Evolutionary conservation across 129 eudicot species (phyloP).

Genomic region (Dittrichia graveolens): DNA sequence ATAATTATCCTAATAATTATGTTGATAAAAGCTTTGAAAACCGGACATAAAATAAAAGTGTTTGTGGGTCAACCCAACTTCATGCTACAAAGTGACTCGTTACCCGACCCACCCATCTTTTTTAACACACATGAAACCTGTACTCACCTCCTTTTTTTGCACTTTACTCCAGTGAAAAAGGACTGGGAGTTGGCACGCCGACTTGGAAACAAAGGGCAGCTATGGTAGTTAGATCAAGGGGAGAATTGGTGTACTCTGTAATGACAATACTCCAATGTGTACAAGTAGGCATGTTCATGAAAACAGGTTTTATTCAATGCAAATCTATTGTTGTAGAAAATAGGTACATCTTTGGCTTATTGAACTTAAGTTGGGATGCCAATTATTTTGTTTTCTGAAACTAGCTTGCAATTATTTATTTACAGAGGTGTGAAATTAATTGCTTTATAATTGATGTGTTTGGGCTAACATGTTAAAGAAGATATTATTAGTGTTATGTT

Average conservation of each 20-base stretch:
- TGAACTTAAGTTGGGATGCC: constrained; percentile 1
- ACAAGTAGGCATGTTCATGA: constrained; percentile 31
- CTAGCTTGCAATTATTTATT: not conserved
- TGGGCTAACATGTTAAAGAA: too few species aligned
- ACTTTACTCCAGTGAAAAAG: constrained; percentile 66
- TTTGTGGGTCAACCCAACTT: not conserved
- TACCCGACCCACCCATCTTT: too few species aligned
- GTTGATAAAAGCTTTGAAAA: not conserved
- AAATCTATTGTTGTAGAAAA: constrained; percentile 18
- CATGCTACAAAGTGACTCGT: too few species aligned
- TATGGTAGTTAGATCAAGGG: constrained; percentile 49
- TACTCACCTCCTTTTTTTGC: constrained; percentile 6
- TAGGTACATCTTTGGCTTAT: constrained; percentile 20
- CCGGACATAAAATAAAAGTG: not conserved
- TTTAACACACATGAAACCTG: not conserved
- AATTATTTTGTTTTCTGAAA: constrained; percentile 21
- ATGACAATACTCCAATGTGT: constrained; percentile 3
- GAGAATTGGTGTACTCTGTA: constrained; percentile 33
- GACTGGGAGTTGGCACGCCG: constrained; percentile 80
- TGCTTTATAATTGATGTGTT: not conserved
- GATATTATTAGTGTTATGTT: too few species aligned
- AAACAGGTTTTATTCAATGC: constrained; percentile 24
- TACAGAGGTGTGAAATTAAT: not conserved
- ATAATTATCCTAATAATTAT: not conserved
- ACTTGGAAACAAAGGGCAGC: constrained; percentile 73